phyloP scores from a whole-genome alignment of 129 eudicot genomes.

The Heracleum sosnowskyi region DNA sequence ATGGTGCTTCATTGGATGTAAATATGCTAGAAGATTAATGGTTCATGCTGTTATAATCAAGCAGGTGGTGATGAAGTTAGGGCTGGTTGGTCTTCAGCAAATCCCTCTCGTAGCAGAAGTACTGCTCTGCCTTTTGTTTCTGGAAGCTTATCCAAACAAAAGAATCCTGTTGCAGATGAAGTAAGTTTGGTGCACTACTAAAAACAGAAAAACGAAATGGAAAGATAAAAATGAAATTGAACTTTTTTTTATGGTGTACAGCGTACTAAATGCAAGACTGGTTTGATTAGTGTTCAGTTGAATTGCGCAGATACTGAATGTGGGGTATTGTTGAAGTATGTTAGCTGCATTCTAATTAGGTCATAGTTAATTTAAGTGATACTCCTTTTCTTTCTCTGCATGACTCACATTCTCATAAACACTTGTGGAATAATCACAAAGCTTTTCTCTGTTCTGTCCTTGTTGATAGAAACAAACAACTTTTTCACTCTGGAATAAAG shows the following conservation, averaged over 20 bases:
- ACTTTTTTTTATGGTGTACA: background rate
- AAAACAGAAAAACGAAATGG: background rate
- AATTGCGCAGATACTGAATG: background rate
- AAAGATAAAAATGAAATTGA: background rate
- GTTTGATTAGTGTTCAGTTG: background rate
- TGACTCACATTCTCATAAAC: background rate
- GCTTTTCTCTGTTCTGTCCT: background rate
- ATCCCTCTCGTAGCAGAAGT: conserved; percentile 44
- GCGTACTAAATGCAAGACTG: no score
- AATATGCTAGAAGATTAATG: background rate
- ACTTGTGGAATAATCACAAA: background rate
- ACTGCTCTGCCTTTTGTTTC: conserved; percentile 37
- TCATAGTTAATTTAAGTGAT: background rate
- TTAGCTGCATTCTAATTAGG: background rate
- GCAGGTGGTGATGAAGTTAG: conserved; percentile 74
- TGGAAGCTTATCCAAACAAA: conserved; percentile 61
- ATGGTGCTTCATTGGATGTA: background rate
- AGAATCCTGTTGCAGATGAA: conserved; percentile 58
- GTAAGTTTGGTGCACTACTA: conserved; percentile 18
- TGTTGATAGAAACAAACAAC: background rate
- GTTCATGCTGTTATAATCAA: background rate
- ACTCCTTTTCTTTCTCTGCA: background rate
- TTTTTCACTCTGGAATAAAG: background rate
- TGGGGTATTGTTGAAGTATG: background rate
- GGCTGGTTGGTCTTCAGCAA: conserved; percentile 53